A percentile compares a stretch with the other conserved stretches of the same genome.
phyloP scores from a whole-genome alignment of 164 flowering plant genomes.

The Magnolia changhungtana region DNA sequence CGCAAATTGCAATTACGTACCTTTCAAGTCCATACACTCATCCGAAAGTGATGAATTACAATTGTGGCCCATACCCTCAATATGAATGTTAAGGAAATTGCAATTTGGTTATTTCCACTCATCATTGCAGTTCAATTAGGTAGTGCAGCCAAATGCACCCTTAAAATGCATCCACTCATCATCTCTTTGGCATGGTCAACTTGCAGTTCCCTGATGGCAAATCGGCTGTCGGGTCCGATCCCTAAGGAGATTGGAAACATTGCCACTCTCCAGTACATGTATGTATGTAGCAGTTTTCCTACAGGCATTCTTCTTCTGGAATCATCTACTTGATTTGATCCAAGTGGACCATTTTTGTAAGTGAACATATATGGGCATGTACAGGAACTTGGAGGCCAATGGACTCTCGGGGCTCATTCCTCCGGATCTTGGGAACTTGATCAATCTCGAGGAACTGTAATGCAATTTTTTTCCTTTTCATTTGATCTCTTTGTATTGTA shows the following conservation, averaged over 20 bases:
- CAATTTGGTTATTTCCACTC: too few relatives aligned
- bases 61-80: too few relatives aligned
- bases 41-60: too few relatives aligned
- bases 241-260: constrained; percentile 30
- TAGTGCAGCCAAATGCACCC: too few relatives aligned
- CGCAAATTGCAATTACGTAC: too few relatives aligned
- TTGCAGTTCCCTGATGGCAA: constrained; percentile 53
- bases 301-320: not conserved
- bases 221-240: constrained; percentile 24
- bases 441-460: constrained; percentile 27
- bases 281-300: constrained; percentile 1
- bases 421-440: constrained; percentile 33
- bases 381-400: constrained; percentile 34
- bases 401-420: constrained; percentile 32
- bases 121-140: too few relatives aligned
- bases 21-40: too few relatives aligned
- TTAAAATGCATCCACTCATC: too few relatives aligned
- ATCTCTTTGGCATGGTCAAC: not conserved
- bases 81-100: too few relatives aligned
- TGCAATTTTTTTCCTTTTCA: not conserved
- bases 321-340: not conserved
- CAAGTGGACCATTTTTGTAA: not conserved
- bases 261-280: constrained; percentile 42
- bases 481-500: not conserved
- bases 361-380: not conserved